Evolutionary conservation across 805 yeast genomes (phyloP).

Genomic region (Blastobotrys robertii): DNA sequence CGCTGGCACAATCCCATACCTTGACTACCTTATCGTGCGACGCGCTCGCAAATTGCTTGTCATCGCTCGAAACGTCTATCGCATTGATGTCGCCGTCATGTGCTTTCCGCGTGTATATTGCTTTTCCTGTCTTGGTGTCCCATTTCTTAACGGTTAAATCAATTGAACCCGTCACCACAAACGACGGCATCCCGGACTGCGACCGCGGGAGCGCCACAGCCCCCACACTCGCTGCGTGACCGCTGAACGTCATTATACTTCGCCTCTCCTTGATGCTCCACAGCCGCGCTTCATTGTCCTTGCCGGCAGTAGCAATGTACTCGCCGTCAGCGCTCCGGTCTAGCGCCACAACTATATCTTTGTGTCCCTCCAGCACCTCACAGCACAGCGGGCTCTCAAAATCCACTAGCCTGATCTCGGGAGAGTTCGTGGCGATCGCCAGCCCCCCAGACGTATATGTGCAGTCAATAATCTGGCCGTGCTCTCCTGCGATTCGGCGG

Average conservation of each 20-base stretch:
- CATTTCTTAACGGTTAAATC: slow-evolving; percentile 83
- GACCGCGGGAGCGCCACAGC: slow-evolving; percentile 68
- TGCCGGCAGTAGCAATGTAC: slow-evolving; percentile 90
- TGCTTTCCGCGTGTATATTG: slow-evolving; percentile 88
- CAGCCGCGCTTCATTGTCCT: slow-evolving; percentile 74
- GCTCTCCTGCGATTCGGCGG: slow-evolving; percentile 76
- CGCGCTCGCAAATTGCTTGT: slow-evolving; percentile 81
- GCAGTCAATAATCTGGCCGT: slow-evolving; percentile 90
- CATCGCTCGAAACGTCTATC: slow-evolving; percentile 84
- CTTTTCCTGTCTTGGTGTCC: slow-evolving; percentile 41
- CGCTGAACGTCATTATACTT: slow-evolving; percentile 40
- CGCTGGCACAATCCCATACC: slow-evolving; percentile 77
- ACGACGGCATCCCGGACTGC: slow-evolving; percentile 41
- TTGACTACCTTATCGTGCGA: slow-evolving; percentile 89
- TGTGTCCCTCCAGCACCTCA: slow-evolving; percentile 66
- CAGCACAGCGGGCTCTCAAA: slow-evolving; percentile 23
- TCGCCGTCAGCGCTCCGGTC: slow-evolving; percentile 71
- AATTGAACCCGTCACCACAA: slow-evolving; percentile 70
- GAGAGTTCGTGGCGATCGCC: slow-evolving; percentile 91
- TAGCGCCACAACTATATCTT: slow-evolving; percentile 70
- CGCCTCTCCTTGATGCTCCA: slow-evolving; percentile 45
- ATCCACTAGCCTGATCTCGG: slow-evolving; percentile 69
- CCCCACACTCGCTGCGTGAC: slow-evolving; percentile 82
- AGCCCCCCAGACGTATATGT: slow-evolving; percentile 63
- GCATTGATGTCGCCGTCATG: slow-evolving; percentile 95